Evolutionary conservation across 176 grass and related monocot species (phyloP).

Genomic region (Alloteropsis semialata): DNA sequence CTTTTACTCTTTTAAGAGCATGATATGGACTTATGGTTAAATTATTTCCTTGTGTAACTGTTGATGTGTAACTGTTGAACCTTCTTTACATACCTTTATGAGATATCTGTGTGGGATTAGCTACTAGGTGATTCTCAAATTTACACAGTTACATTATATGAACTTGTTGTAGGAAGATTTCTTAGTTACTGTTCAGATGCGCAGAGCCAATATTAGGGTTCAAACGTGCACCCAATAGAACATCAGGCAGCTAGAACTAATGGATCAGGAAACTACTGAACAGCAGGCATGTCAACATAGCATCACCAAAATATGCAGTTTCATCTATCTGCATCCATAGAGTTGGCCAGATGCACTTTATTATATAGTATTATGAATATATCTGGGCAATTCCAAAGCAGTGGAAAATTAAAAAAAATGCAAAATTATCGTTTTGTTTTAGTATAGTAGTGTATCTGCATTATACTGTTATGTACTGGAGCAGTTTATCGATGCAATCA

Average conservation of each 20-base stretch:
- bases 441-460: background rate
- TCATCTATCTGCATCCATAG: background rate
- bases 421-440: background rate
- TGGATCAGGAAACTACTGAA: background rate
- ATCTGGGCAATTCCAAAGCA: background rate
- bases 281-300: background rate
- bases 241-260: background rate
- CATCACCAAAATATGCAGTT: background rate
- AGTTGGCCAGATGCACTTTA: background rate
- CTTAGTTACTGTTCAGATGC: background rate
- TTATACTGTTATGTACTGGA: conserved; percentile 1
- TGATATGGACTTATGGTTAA: background rate
- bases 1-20: background rate
- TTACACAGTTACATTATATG: background rate
- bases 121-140: background rate
- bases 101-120: background rate
- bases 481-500: background rate
- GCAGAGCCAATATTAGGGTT: background rate
- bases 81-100: conserved; percentile 4
- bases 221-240: background rate
- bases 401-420: background rate
- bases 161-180: conserved; percentile 3
- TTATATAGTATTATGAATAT: background rate
- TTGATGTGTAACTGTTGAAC: background rate
- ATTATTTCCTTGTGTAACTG: background rate